phyloP scores from a whole-genome alignment of 1,284 basidiomycete genomes.

The Ustilago tritici region DNA sequence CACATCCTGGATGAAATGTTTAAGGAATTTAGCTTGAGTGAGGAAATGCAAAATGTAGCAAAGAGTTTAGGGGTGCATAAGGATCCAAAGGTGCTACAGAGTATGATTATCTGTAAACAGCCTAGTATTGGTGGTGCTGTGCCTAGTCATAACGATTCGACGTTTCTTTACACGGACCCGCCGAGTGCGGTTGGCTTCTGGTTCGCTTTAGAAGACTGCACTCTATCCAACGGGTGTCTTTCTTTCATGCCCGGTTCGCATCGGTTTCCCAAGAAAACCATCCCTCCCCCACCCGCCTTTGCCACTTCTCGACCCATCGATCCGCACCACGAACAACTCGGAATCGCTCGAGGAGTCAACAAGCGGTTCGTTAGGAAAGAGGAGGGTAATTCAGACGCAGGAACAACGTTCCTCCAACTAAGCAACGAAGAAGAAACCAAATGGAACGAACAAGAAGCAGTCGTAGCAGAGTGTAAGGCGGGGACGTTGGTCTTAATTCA shows the following conservation, averaged over 20 bases:
- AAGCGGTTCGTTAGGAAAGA: slow-evolving; percentile 56
- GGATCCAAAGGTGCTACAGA: slow-evolving; percentile 79
- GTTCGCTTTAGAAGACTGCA: slow-evolving; percentile 85
- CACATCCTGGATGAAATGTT: slow-evolving; percentile 87
- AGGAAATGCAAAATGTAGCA: slow-evolving; percentile 45
- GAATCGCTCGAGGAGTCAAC: slow-evolving; percentile 52
- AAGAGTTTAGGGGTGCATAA: slow-evolving; percentile 44
- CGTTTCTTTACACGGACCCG: slow-evolving; percentile 84
- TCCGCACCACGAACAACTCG: slow-evolving; percentile 18
- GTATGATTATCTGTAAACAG: slow-evolving; percentile 78
- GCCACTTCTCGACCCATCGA: slow-evolving; percentile 10
- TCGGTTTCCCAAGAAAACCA: slow-evolving; percentile 16
- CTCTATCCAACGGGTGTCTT: slow-evolving; percentile 56
- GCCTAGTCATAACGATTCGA: slow-evolving; percentile 73
- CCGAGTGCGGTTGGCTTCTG: slow-evolving; percentile 92
- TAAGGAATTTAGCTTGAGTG: slow-evolving; percentile 49
- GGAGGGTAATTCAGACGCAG: slow-evolving; percentile 27
- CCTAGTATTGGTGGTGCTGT: slow-evolving; percentile 64
- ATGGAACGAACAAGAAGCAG: slow-evolving; percentile 41
- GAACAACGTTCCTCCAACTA: slow-evolving; percentile 48
- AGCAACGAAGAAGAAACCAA: slow-evolving; percentile 39
- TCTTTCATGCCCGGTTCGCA: slow-evolving; percentile 59
- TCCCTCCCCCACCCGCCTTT: neutral
- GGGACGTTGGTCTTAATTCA: slow-evolving; percentile 62
- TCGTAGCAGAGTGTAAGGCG: slow-evolving; percentile 54